Base-by-base conservation (phyloP, 768 basidiomycete species). In the Tubosaeta sp. region DNA sequence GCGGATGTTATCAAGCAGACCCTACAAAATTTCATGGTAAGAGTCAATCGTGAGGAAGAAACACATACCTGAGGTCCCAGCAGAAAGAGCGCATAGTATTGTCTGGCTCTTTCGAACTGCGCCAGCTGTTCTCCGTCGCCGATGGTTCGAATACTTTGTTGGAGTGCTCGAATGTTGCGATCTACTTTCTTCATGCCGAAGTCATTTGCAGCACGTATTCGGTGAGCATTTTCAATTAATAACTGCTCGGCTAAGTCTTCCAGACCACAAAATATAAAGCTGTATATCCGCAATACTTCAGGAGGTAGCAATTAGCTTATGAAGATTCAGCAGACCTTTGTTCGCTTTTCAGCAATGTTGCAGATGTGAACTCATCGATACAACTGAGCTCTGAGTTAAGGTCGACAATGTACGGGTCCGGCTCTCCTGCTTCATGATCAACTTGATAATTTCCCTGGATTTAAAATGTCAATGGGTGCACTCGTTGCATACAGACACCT, bases 91-190 rank as follows among this genome's bases (percentile, higher is more conserved):
- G 83, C 78, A 69, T 91, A 98, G 67, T 91, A 97, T 38, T 73
- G 73, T 63, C 89, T 84, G 6, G 85, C 87, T 18, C 82, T 78
- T 48, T 86, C 81, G 53, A 97, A 87, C 52, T 87, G 83, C 7
- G 82, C 79, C 50, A 80, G 77, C 51, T 77, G 73, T 34, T 72
- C 71, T 44, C 83, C 81, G 45, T 80, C 76, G 5, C 79, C 79
- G 46, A 92, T 78, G 8, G 86, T 84, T 64, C 89, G 90, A 61
- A 94, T 79, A 59, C 88, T 85, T 65, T 98, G 95, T 62, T 95
- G 94, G 32, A 98, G 76, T 18, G 95, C 90, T 30, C 93, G 77
- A 43, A 95, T 87, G 67, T 95, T 94, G 25, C 92, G 83, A 63
- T 82, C 69, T 57, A 97, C 87, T 71, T 95, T 96, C 63, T 83